Evolutionary conservation across 2,329 filamentous ascomycete species (phyloP), one percentile per base, ranked within the genome.

Genomic region (Ceratocystis diversiconidia): DNA sequence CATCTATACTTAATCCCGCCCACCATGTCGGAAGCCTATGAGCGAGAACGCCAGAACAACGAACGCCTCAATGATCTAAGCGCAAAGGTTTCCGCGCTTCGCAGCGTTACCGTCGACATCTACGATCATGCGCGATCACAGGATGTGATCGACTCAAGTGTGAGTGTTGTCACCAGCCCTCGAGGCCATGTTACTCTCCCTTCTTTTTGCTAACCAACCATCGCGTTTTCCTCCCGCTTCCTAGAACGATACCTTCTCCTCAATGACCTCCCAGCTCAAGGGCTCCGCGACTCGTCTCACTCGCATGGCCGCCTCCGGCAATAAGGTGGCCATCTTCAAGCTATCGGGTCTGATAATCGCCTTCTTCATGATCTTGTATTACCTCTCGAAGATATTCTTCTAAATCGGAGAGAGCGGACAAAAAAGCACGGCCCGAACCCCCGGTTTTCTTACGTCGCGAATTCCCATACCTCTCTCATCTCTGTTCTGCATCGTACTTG

Each of bases 61-160:
- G 86, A 89, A 70, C 91, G 92, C 71, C 88, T 99, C 66, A 87
- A 92, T 72, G 91, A 95, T 74, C 87, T 99, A 46, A 88, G 89
- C 17, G 83, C 85, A 70, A 99, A 99, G 78, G 92, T 97, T 65
- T 89, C 89, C 19, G 90, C 91, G 63, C 83, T 99, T 69, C 90
- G 92, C 73, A 89, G 89, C 75, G 90, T 99, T 62, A 99, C 94
- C 52, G 85, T 97, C 70, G 91, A 99, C 78, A 99, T 99, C 73
- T 96, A 97, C 81, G 92, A 97, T 77, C 91, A 94, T 74, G 94
- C 94, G 62, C 85, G 90, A 67, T 85, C 89, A 71, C 92, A 97
- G 72, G 85, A 88, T 70, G 84, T 95, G 69, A 89, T 99, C 70
- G 90, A 99, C 76, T 86, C 85, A 72, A 92, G 89, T 48, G 90